phyloP scores from a whole-genome alignment of 2,329 filamentous ascomycete species.

The Apiospora malaysiana region DNA sequence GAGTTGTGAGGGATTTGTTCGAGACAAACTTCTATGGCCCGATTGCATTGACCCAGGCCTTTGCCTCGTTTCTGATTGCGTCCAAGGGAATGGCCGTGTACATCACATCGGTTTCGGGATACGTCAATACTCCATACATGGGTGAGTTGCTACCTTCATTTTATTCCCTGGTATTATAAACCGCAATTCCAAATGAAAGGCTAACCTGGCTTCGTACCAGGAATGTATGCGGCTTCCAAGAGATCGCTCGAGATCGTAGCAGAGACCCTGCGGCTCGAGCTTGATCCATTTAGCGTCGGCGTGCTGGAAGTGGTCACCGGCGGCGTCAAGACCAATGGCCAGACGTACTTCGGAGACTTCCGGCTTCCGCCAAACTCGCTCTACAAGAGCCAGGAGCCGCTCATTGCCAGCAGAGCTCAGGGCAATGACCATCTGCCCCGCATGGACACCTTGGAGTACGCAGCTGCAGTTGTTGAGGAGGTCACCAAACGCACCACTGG shows the following conservation, averaged over 20 bases:
- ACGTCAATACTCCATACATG: not conserved
- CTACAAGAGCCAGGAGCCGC: constrained; percentile 33
- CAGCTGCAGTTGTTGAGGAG: constrained; percentile 29
- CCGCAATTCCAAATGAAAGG: too few relatives aligned
- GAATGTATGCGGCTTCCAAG: constrained; percentile 33
- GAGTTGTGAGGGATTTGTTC: not conserved
- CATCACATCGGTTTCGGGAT: not conserved
- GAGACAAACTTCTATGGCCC: constrained; percentile 17
- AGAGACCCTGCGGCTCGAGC: constrained; percentile 39
- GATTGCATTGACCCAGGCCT: constrained; percentile 19
- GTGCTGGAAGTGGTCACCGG: constrained; percentile 33
- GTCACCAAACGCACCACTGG: constrained; percentile 29
- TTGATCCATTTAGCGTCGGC: constrained; percentile 37
- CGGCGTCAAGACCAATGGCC: constrained; percentile 27
- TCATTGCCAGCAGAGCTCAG: constrained; percentile 31
- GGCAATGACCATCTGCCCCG: constrained; percentile 31
- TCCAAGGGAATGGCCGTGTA: not conserved
- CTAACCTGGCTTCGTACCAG: not conserved
- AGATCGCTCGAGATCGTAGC: constrained; percentile 35
- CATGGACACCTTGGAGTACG: constrained; percentile 35
- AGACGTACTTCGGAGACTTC: constrained; percentile 37
- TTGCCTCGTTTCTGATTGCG: not conserved
- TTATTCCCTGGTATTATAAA: too few relatives aligned
- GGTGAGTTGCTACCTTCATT: not conserved
- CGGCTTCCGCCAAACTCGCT: constrained; percentile 31